These are phyloP conservation scores for Suillus plorans DNA, from an alignment of 768 basidiomycete species.

Conservation along the genomic window DNA sequence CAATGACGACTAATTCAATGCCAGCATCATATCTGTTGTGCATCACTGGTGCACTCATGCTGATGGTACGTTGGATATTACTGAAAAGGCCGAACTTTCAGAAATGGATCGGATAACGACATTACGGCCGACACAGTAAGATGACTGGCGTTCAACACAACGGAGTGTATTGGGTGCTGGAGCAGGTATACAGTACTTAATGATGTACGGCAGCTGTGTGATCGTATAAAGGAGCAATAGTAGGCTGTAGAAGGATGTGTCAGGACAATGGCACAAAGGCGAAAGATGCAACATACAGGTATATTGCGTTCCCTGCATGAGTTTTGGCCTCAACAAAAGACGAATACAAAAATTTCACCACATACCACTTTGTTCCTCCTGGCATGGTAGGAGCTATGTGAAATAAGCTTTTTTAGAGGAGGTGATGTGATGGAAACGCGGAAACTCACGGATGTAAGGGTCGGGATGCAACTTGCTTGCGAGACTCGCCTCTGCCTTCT, in stretches of 20 bases:
- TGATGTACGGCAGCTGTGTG: slow-evolving; percentile 43
- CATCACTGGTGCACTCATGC: neutral
- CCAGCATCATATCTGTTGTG: neutral
- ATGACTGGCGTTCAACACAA: neutral
- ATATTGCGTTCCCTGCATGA: slow-evolving; percentile 73
- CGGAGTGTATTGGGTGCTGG: neutral
- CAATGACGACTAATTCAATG: neutral
- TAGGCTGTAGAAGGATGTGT: slow-evolving; percentile 43
- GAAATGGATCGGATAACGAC: neutral
- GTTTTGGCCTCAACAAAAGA: slow-evolving; percentile 1
- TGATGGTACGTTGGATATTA: neutral
- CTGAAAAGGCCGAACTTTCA: neutral
- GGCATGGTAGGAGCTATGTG: slow-evolving; percentile 73
- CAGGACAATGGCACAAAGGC: slow-evolving; percentile 3
- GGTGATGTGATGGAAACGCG: neutral
- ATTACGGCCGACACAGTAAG: neutral
- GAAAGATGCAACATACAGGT: slow-evolving; percentile 52
- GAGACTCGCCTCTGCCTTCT: slow-evolving; percentile 76
- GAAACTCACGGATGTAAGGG: slow-evolving; percentile 85
- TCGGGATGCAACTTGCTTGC: slow-evolving; percentile 79
- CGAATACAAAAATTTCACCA: slow-evolving; percentile 13
- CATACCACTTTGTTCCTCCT: slow-evolving; percentile 95
- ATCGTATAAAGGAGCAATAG: slow-evolving; percentile 63
- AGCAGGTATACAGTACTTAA: slow-evolving; percentile 13
- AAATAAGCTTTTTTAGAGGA: slow-evolving; percentile 1